Conservation (phyloP, 768 basidiomycete genomes). For the Boletus rufocinnamomeus region DNA sequence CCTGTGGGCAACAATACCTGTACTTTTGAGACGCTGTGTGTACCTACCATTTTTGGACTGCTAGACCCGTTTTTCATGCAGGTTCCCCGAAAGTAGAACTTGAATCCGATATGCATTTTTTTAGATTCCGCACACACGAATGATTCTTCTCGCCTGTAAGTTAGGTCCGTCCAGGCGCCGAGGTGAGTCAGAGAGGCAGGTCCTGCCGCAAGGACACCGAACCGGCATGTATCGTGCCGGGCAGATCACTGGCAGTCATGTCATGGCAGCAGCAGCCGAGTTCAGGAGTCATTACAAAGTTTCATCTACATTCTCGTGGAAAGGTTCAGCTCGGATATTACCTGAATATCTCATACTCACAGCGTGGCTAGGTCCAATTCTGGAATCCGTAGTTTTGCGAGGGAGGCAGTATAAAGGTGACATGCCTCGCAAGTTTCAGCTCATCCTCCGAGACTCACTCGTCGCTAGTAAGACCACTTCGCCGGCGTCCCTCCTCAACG, state of each 20-base stretch:
- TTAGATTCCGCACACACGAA: neutral
- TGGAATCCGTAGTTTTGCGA: neutral
- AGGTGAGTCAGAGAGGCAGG: neutral
- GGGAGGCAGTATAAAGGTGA: conserved; percentile 10
- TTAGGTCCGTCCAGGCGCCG: neutral
- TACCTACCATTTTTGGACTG: neutral
- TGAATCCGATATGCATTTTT: neutral
- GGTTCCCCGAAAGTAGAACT: neutral
- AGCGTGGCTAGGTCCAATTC: neutral
- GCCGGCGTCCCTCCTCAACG: neutral
- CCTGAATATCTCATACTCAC: neutral
- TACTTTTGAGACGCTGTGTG: neutral
- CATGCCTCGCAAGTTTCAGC: neutral
- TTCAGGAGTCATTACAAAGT: neutral
- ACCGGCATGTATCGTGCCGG: neutral
- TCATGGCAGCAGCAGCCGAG: neutral
- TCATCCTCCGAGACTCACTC: neutral
- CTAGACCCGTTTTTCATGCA: neutral
- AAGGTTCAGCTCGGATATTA: neutral
- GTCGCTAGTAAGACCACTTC: conserved; percentile 1
- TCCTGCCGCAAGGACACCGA: no score
- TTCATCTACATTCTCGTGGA: neutral
- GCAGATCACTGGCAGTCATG: neutral
- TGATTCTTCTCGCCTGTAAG: no score
- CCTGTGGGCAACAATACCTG: conserved; percentile 1